Evolutionary conservation across 176 grass and related monocot species (phyloP), one percentile per base, ranked within the genome.

Genomic region (Alloteropsis semialata): DNA sequence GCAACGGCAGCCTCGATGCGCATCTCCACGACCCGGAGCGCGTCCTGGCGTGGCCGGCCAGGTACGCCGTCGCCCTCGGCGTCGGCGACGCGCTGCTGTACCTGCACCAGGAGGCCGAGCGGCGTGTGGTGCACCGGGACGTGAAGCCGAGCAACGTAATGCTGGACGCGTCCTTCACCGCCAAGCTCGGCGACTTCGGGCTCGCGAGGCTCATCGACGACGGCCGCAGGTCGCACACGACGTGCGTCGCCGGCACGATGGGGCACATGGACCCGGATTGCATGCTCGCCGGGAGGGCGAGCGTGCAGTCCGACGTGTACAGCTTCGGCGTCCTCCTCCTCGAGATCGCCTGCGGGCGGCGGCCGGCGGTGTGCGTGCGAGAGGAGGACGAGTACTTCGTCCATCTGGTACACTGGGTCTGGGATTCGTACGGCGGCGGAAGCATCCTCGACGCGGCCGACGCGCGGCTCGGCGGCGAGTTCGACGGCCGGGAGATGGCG

Each of bases 291-390:
- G n/a, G n/a, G 2, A 28, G 41, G 13, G 39, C 68, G 0, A 62
- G 66, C 38, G 75, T 59, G 10, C 69, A 84, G 29, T 88, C 56
- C 0, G 57, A 89, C 15, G 43, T 86, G 14, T 92, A 86, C 66
- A 82, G 87, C 84, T 89, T 92, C 25, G 84, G 91, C 2, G 80
- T 90, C 18, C 60, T 92, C 18, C 80, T 87, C 1, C 67, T 90
- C 21, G 91, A 90, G 76, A 5, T 85, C 22, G 36, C 63, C 1
- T 81, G 76, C 7, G 89, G 82, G 0, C 11, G 57, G 34, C 15
- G 65, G 0, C 90, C 82, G 0, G 59, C 69, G 3, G 36, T 78
- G 43, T 2, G 1, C 2, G 2, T 22, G 2, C 4, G 10, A 0
- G 15, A 12, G 0, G 46, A 56, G 0, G 76, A 6, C 0, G 82